phyloP scores from a whole-genome alignment of 2,329 filamentous ascomycete genomes.

The Tolypocladium ovalisporum region DNA sequence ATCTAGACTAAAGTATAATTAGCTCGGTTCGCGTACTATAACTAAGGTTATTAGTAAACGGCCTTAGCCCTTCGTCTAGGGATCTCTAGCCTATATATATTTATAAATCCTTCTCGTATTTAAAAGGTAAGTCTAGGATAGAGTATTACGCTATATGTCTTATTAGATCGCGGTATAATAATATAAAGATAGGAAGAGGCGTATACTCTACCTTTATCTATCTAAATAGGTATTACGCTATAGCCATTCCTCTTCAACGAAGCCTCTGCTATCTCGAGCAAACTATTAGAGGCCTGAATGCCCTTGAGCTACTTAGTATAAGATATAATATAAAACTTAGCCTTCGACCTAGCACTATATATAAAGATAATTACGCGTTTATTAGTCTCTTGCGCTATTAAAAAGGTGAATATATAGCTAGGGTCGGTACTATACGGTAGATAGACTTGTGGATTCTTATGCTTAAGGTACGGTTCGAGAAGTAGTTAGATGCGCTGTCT shows the following conservation, averaged over 20 bases:
- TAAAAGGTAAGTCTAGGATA: neutral
- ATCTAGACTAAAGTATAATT: too few species aligned
- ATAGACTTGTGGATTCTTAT: neutral
- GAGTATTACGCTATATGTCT: neutral
- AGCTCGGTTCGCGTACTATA: too few species aligned
- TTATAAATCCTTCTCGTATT: neutral
- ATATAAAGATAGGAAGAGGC: too few species aligned
- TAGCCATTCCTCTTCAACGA: neutral
- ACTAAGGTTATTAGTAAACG: neutral
- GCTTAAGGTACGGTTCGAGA: neutral
- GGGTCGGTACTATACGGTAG: neutral
- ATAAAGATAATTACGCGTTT: neutral
- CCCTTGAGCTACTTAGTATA: neutral
- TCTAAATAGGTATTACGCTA: neutral
- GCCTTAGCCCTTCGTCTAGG: neutral
- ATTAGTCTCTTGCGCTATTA: neutral
- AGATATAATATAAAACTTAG: neutral
- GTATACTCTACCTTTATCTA: neutral
- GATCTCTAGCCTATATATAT: neutral
- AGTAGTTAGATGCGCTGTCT: neutral
- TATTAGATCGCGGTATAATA: neutral
- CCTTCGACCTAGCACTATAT: neutral
- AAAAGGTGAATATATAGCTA: neutral
- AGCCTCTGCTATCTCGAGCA: neutral
- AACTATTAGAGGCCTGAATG: neutral